Percentiles rank a stretch among this genome's conserved stretches.
phyloP scores from a whole-genome alignment of 163 green algal species.

The Prototheca wickerhamii region DNA sequence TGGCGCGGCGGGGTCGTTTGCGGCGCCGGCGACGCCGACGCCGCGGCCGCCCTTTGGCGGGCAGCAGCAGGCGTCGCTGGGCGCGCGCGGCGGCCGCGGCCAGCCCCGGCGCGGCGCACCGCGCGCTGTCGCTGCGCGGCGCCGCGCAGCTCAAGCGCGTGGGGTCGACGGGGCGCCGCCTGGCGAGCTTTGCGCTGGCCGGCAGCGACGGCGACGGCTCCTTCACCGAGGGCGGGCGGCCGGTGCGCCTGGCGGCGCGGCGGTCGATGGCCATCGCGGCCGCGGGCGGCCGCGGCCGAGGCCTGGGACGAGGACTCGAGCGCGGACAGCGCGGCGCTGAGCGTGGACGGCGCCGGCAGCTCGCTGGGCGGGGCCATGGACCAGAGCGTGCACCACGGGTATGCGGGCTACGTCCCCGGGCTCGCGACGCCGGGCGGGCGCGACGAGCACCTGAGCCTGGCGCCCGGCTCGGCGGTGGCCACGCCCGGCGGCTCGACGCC shows the following conservation, averaged over 20 bases:
- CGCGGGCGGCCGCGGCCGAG: conserved; percentile 2
- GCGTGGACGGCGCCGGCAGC: background rate
- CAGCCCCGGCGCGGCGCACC: background rate
- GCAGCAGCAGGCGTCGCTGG: background rate
- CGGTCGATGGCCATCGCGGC: conserved; percentile 13
- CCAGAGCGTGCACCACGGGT: too few relatives aligned
- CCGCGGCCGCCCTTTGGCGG: too few relatives aligned
- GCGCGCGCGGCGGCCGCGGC: background rate
- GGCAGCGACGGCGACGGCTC: background rate
- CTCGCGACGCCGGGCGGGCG: too few relatives aligned
- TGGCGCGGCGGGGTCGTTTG: too few relatives aligned
- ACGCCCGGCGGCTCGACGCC: background rate
- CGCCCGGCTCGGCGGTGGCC: background rate
- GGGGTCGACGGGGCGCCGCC: background rate
- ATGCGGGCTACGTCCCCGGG: too few relatives aligned
- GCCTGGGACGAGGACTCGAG: background rate
- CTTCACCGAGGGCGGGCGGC: background rate
- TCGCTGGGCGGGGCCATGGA: too few relatives aligned
- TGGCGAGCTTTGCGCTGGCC: background rate
- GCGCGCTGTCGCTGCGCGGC: background rate
- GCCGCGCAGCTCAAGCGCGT: background rate
- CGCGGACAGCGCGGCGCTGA: background rate
- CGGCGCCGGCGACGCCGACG: too few relatives aligned
- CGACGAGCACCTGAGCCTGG: background rate
- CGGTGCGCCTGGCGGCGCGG: conserved; percentile 12